Conservation (phyloP, 1,284 basidiomycete species). For the Cerrena zonata region DNA sequence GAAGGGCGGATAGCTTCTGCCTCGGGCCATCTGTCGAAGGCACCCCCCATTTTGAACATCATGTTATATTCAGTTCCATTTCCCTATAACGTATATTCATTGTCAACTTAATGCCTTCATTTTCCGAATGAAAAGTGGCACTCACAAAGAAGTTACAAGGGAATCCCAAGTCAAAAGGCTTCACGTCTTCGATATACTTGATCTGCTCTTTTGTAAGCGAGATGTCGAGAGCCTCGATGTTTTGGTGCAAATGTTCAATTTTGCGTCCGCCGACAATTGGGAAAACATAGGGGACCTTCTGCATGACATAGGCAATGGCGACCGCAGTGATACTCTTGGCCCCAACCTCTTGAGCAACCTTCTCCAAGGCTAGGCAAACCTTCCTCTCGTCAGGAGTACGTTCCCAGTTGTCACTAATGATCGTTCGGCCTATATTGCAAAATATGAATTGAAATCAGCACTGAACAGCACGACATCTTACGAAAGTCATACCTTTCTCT, state of each 20-base stretch:
- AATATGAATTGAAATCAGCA: background rate
- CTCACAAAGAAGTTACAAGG: constrained; percentile 36
- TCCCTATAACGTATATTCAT: constrained; percentile 6
- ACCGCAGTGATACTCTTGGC: constrained; percentile 32
- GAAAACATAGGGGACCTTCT: constrained; percentile 45
- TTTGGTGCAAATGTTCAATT: constrained; percentile 42
- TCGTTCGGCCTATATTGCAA: constrained; percentile 22
- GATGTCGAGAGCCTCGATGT: constrained; percentile 44
- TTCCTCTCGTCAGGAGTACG: constrained; percentile 34
- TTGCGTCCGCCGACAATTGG: constrained; percentile 42
- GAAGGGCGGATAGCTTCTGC: constrained; percentile 10
- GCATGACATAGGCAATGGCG: constrained; percentile 46
- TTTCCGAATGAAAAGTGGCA: constrained; percentile 4
- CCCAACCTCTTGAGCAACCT: constrained; percentile 37
- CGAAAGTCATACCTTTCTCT: constrained; percentile 27
- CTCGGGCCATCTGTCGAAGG: constrained; percentile 15
- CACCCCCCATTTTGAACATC: constrained; percentile 11
- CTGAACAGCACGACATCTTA: background rate
- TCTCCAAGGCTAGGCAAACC: constrained; percentile 35
- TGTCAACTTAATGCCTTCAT: background rate
- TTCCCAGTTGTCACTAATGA: constrained; percentile 28
- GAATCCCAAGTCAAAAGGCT: constrained; percentile 42
- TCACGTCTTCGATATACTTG: constrained; percentile 34
- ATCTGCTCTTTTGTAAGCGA: constrained; percentile 39
- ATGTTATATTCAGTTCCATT: constrained; percentile 8